Evolutionary conservation across 2,329 filamentous ascomycete genomes (phyloP).

Genomic region (Neonectria hederae): DNA sequence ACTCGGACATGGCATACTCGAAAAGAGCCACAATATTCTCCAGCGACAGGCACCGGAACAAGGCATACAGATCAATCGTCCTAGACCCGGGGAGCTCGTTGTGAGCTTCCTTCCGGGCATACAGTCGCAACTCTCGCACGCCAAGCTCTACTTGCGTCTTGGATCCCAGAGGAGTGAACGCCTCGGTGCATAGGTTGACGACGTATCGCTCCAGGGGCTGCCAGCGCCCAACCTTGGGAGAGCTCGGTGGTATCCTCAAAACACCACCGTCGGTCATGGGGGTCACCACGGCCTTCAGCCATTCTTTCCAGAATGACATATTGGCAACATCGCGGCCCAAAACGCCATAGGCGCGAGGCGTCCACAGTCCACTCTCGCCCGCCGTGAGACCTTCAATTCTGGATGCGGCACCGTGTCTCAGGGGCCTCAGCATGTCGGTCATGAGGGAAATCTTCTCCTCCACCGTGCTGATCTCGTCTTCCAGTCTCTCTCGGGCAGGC

Average conservation of each 20-base stretch:
- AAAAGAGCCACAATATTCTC: conserved; percentile 93
- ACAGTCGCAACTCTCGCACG: conserved; percentile 88
- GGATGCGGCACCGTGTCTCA: conserved; percentile 92
- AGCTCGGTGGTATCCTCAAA: conserved; percentile 84
- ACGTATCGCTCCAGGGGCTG: conserved; percentile 97
- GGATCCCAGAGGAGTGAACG: conserved; percentile 88
- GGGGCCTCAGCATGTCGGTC: conserved; percentile 92
- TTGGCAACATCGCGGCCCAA: conserved; percentile 84
- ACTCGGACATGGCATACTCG: conserved; percentile 92
- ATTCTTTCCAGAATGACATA: conserved; percentile 98
- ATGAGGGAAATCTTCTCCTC: conserved; percentile 98
- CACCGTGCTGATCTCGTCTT: conserved; percentile 93
- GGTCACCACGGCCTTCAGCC: conserved; percentile 91
- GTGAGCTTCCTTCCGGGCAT: conserved; percentile 88
- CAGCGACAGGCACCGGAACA: conserved; percentile 89
- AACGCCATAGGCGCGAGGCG: conserved; percentile 91
- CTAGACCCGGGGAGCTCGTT: conserved; percentile 95
- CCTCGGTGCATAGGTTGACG: conserved; percentile 95
- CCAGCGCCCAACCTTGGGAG: conserved; percentile 91
- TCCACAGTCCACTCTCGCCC: conserved; percentile 95
- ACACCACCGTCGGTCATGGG: conserved; percentile 93
- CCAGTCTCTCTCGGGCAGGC: conserved; percentile 80
- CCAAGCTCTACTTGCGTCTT: conserved; percentile 95
- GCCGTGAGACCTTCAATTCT: conserved; percentile 97
- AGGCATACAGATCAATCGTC: conserved; percentile 89